phyloP scores from a whole-genome alignment of 2,329 filamentous ascomycete species.

The Metarhizium brunneum region DNA sequence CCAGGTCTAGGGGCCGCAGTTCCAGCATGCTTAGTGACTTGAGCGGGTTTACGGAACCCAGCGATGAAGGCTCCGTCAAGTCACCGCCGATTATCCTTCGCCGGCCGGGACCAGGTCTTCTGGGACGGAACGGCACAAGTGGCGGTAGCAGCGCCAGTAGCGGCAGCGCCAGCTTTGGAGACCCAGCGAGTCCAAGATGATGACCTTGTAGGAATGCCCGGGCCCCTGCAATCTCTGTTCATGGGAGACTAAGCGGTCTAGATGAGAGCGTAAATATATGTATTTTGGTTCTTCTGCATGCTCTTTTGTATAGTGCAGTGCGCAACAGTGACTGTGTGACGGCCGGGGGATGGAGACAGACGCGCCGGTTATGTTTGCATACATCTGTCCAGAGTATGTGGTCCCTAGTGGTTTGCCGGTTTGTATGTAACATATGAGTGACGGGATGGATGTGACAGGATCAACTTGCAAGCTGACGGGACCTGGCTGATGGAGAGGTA shows the following conservation, averaged over 20 bases:
- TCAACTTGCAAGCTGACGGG: too few relatives aligned
- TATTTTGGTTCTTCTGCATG: background rate
- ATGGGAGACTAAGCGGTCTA: constrained; percentile 2
- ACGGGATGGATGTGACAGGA: too few relatives aligned
- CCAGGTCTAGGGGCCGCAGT: constrained; percentile 45
- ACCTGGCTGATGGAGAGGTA: too few relatives aligned
- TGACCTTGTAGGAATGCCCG: background rate
- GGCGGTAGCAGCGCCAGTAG: constrained; percentile 34
- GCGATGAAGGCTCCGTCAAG: constrained; percentile 34
- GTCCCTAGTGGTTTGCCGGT: too few relatives aligned
- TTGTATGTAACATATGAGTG: too few relatives aligned
- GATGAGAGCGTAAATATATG: constrained; percentile 3
- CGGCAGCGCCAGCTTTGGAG: constrained; percentile 39
- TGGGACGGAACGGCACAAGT: constrained; percentile 14
- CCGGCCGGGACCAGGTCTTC: constrained; percentile 3
- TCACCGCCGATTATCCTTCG: constrained; percentile 11
- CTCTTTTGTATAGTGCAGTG: background rate
- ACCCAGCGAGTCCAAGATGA: constrained; percentile 40
- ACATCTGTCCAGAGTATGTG: too few relatives aligned
- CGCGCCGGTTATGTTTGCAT: too few relatives aligned
- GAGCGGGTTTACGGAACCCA: constrained; percentile 58
- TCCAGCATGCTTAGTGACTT: constrained; percentile 60
- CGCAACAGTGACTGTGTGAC: background rate
- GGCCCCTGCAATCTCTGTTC: background rate
- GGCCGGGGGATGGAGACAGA: too few relatives aligned